Base-by-base conservation (phyloP, 2,329 filamentous ascomycete species). In the Rhexocercosporidium sp. region DNA sequence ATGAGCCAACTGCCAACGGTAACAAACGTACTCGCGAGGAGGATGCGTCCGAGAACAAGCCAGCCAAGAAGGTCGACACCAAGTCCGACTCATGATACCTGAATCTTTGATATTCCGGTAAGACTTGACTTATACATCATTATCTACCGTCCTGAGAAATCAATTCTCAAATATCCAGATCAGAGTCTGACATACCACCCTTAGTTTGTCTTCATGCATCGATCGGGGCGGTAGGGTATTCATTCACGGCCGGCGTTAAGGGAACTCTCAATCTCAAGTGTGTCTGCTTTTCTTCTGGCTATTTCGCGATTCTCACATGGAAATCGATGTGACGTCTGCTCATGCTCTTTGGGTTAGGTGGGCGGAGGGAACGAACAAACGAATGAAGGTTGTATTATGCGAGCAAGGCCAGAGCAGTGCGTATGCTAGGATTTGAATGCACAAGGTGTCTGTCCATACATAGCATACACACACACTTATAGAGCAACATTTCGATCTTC, bases 61-160 rank as follows among this genome's bases (percentile, higher is more conserved):
- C 56, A 56, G 59, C 46, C 57, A 68, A 69, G 53, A 69, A 65
- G 31, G 47, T 62, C 20, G 56, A 66, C 46, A 6, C 66, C 62
- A 71, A 75, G 65, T 70, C 73, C 49, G 70, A 75, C 44, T 25
- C 49, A 66, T 47, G 86, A 90, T 67, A 70, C 67, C 68, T 75
- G 76, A 69, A 53, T 34, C 25, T 49, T 49, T 61, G 39, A 53
- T 41, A 18, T 63, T 63, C 22, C 49, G 39, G 47, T 63, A 63
- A 63, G 61, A n/a, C 20, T 39, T 39, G 9, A 11, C 34, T 37
- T 37, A 37, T 37, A 37, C 8, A 37, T 11, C 31, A 39, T n/a
- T 57, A 12, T 8, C 12, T 5, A 41, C 3, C 9, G 4, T 14
- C 3, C 34, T 25, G 54, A 3, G 31, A 34, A 20, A 22, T 29